These are phyloP conservation scores for Globisporangium spiculum DNA, from an alignment of 352 stramenopile genomes.

Conservation along the genomic window DNA sequence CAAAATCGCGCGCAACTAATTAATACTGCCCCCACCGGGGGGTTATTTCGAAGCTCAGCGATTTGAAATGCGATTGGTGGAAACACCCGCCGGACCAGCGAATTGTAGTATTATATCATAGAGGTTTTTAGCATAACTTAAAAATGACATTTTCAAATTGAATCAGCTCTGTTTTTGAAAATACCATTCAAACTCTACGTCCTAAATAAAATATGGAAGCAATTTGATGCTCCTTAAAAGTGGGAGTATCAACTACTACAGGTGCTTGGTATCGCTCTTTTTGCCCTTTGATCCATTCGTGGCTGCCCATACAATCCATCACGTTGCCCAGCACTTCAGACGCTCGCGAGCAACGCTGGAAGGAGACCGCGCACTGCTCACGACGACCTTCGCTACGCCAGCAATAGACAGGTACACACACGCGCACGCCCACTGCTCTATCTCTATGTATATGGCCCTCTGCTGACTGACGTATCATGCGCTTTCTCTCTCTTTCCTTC, in stretches of 20 bases:
- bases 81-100: background rate
- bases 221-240: background rate
- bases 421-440: background rate
- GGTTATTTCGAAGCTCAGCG: background rate
- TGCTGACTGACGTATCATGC: background rate
- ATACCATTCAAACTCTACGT: background rate
- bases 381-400: conserved; percentile 8
- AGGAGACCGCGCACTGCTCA: background rate
- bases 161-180: background rate
- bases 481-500: background rate
- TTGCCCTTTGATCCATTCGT: conserved; percentile 5
- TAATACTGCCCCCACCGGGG: conserved; percentile 9
- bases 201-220: background rate
- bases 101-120: background rate
- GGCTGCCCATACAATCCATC: conserved; percentile 5
- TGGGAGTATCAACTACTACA: background rate
- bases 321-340: background rate
- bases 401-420: background rate
- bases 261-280: background rate
- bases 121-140: background rate
- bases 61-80: conserved; percentile 3
- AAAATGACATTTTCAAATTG: background rate
- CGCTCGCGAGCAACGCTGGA: background rate
- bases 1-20: conserved; percentile 5
- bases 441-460: background rate